Conservation (phyloP, 768 basidiomycete genomes). For the Lactifluus echinatus region DNA sequence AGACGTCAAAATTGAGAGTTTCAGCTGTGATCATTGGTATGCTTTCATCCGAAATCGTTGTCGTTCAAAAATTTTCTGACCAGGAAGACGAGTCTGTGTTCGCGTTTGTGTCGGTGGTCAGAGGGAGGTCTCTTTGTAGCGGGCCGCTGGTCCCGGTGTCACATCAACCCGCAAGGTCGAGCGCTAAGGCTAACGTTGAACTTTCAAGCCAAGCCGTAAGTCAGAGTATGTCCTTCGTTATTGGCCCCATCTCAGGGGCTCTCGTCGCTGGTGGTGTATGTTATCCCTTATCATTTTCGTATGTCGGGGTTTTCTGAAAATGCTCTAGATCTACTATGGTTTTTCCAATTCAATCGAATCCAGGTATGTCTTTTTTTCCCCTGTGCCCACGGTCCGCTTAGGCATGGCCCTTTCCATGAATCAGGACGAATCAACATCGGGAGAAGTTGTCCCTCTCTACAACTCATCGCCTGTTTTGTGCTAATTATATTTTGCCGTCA, state of each 20-base stretch:
- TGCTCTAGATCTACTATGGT: constrained; percentile 46
- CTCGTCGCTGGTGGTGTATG: constrained; percentile 59
- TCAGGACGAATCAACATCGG: constrained; percentile 46
- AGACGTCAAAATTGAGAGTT: constrained; percentile 63
- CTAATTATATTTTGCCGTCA: neutral
- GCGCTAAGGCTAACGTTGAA: too few relatives aligned
- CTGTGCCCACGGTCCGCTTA: neutral
- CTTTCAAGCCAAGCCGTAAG: too few relatives aligned
- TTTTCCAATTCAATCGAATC: constrained; percentile 58
- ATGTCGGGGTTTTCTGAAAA: constrained; percentile 21
- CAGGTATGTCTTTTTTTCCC: constrained; percentile 42
- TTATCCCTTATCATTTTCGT: constrained; percentile 1
- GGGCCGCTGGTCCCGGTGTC: neutral
- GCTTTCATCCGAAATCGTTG: neutral
- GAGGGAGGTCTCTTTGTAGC: too few relatives aligned
- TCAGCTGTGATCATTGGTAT: constrained; percentile 52
- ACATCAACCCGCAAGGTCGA: too few relatives aligned
- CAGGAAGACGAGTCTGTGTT: neutral
- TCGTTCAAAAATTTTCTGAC: too few relatives aligned
- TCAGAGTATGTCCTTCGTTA: constrained; percentile 44
- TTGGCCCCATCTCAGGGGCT: constrained; percentile 63
- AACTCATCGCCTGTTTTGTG: neutral
- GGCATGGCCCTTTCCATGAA: neutral
- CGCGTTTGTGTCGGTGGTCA: too few relatives aligned
- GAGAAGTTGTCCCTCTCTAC: constrained; percentile 40